Base-by-base conservation (phyloP, 2,329 filamentous ascomycete genomes). In the Grosmannia serpens region DNA sequence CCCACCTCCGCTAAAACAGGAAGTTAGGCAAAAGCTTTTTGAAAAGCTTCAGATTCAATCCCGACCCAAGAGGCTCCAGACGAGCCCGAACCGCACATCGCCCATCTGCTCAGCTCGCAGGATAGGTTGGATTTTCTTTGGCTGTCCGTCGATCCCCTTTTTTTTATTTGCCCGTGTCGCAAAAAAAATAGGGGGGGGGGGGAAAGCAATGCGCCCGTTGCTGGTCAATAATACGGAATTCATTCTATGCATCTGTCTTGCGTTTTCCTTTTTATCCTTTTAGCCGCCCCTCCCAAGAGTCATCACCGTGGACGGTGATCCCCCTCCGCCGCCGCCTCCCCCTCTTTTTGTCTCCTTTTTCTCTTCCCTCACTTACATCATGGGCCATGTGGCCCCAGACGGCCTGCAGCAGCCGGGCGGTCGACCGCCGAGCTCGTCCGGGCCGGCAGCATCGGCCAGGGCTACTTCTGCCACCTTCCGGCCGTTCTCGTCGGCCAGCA, bases 1-100 rank as follows among this genome's bases (percentile, higher is more conserved):
- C 13, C 33, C 58, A 58, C 46, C 59, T 60, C 62, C 61, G 62
- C 41, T 52, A 54, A 58, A 57, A 15, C 8, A 44, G 4, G n/a
- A 44, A 44, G 41, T 8, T 17, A 44, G 15, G 15, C 41, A 44
- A 44, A 6, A 33, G 31, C 8, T 6, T n/a, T n/a, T 22, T 20
- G 41, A 44, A 20, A 44, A 44, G 41, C 41, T 44, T 44, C 41
- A 44, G 41, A 6, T 8, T 44, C 20, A 44, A 44, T n/a, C 41
- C 17, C 41, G 41, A 44, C 41, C 17, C 17, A n/a, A 44, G 17
- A 10, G 31, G 31, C 31, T 33, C 10, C 10, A 33, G 20, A 44
- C 3, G 41, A 15, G 17, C 41, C 41, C 9, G 20, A 44, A 44
- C 41, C 17, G 8, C 41, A 17, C 41, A 44, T 44, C 41, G 5